Evolutionary conservation across 2,329 filamentous ascomycete genomes (phyloP), one percentile per base, ranked within the genome.

Genomic region (Ophiognomonia clavigignenti-juglandacearum): DNA sequence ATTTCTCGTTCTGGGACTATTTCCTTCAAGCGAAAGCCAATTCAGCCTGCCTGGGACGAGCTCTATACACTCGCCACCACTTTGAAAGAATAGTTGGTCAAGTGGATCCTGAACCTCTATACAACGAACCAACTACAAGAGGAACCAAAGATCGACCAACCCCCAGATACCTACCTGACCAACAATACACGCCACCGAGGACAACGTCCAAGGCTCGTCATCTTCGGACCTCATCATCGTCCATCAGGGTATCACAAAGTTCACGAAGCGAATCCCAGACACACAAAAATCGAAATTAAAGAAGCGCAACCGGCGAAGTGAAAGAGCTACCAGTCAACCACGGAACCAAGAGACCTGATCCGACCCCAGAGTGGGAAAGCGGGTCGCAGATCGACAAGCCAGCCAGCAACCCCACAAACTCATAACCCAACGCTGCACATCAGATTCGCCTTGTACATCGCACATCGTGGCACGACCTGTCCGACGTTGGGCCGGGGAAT

Each of bases 401-500:
- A 27, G n/a, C 45, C 32, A 29, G 8, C 31, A 39, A 22, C 20
- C 6, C 37, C 4, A 10, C 18, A 16, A 7, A 19, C 16, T 38
- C 14, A 16, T 23, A 4, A 4, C 11, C 29, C 29, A 31, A 31
- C 13, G 11, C 11, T 31, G 29, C 29, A 31, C 16, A 38, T 38
- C 19, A 31, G 20, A 37, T 10, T 20, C 18, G 23, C 24, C 10
- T 39, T 44, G 32, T 26, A 24, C 4, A 46, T 32, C 19, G 19
- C n/a, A 37, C 39, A 43, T 39, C 34, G 29, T 45, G 18, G n/a
- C 23, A 14, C 14, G 24, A n/a, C 42, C 27, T 32, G 42, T 39
- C 47, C 40, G 43, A 47, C 43, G 16, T 47, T 29, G 39, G 34
- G 39, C 36, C 44, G 39, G 48, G 19, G 40, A 36, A 36, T 24